Conservation (phyloP, 2,329 filamentous ascomycete species). For the Bipolaris victoriae region DNA sequence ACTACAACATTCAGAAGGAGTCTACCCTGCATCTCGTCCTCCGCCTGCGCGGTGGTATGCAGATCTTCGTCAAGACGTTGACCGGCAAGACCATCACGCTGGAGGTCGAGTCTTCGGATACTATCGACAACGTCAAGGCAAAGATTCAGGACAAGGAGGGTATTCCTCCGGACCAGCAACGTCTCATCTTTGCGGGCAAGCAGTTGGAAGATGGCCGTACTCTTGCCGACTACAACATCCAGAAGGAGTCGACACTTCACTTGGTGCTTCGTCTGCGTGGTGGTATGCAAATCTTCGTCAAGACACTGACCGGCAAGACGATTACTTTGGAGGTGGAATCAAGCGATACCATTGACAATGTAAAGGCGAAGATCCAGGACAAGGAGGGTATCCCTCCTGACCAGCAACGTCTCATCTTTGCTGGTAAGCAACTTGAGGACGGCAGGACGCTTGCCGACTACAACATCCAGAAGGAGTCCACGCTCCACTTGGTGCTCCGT, state of each 20-base stretch:
- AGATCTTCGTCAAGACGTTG: conserved; percentile 69
- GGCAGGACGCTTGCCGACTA: conserved; percentile 91
- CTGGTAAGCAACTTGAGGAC: conserved; percentile 91
- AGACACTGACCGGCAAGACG: conserved; percentile 78
- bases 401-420: conserved; percentile 92
- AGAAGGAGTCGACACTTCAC: conserved; percentile 88
- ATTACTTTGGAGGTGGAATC: conserved; percentile 92
- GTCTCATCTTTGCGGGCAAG: conserved; percentile 94
- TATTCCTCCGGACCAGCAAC: conserved; percentile 94
- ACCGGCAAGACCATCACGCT: conserved; percentile 70
- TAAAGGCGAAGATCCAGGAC: conserved; percentile 83
- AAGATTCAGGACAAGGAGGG: conserved; percentile 99
- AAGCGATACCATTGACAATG: conserved; percentile 90
- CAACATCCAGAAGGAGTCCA: conserved; percentile 86
- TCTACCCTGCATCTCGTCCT: conserved; percentile 77
- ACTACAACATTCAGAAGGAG: conserved; percentile 65
- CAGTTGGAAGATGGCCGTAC: conserved; percentile 95
- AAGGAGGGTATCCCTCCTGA: conserved; percentile 89
- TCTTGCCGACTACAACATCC: conserved; percentile 91
- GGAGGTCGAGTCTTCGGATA: conserved; percentile 75
- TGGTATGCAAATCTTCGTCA: conserved; percentile 69
- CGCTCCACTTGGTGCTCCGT: conserved; percentile 68
- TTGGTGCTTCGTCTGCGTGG: conserved; percentile 86
- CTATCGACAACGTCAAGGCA: conserved; percentile 94
- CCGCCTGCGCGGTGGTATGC: conserved; percentile 69